Percentiles rank a stretch among this genome's conserved stretches.
Evolutionary conservation across 768 basidiomycete genomes (phyloP).

Genomic region (Butyriboletus loyo): DNA sequence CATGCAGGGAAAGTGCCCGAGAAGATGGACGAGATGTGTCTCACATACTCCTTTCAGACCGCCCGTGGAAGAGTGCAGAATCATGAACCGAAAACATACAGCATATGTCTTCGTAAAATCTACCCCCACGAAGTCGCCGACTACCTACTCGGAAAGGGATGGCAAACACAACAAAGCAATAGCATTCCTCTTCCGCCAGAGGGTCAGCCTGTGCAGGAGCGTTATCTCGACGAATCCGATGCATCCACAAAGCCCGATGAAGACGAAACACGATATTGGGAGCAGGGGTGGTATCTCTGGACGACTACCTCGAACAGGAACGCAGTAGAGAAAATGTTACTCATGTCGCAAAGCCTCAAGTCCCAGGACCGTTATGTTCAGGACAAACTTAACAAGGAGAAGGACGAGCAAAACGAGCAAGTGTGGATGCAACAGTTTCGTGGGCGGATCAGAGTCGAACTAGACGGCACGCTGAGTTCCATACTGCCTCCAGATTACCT

Average conservation of each 20-base stretch:
- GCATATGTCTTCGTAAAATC: slow-evolving; percentile 63
- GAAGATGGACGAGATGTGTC: slow-evolving; percentile 61
- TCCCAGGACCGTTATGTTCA: slow-evolving; percentile 39
- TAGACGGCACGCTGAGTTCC: slow-evolving; percentile 31
- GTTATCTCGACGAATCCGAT: slow-evolving; percentile 11
- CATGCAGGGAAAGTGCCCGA: slow-evolving; percentile 52
- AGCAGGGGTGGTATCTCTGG: slow-evolving; percentile 78
- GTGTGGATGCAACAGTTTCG: slow-evolving; percentile 31
- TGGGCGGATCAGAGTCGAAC: slow-evolving; percentile 22
- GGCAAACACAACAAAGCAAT: slow-evolving; percentile 43
- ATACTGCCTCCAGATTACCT: slow-evolving; percentile 20
- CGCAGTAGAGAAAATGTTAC: slow-evolving; percentile 51
- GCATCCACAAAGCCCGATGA: slow-evolving; percentile 18
- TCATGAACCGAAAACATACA: slow-evolving; percentile 53
- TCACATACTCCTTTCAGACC: slow-evolving; percentile 60
- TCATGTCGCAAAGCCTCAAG: slow-evolving; percentile 56
- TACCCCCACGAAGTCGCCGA: slow-evolving; percentile 65
- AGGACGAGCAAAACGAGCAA: slow-evolving; percentile 54
- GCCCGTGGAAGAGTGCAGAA: slow-evolving; percentile 49
- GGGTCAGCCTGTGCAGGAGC: slow-evolving; percentile 46
- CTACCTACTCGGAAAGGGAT: slow-evolving; percentile 38
- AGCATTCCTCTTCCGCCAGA: slow-evolving; percentile 64
- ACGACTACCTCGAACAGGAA: slow-evolving; percentile 51
- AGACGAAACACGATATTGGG: slow-evolving; percentile 55
- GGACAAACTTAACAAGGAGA: slow-evolving; percentile 37